These are phyloP conservation scores for Ascochyta koolunga DNA, from an alignment of 2,329 filamentous ascomycete species.

Conservation along the genomic window DNA sequence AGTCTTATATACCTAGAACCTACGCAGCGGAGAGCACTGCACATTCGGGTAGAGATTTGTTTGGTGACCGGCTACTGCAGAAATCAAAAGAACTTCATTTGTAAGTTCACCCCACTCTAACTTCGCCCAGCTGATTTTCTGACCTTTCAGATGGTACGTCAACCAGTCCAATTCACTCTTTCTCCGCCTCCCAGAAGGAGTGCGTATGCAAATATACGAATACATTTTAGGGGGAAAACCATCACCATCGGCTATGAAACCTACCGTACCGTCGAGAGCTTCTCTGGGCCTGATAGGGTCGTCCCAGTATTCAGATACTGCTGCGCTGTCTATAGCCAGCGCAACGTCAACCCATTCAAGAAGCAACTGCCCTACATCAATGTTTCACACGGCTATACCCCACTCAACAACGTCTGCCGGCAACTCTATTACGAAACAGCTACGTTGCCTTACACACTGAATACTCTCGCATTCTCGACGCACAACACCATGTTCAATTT, in stretches of 20 bases:
- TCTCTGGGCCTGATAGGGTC: background rate
- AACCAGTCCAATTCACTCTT: slow-evolving; percentile 36
- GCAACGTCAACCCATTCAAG: slow-evolving; percentile 18
- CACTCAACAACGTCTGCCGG: slow-evolving; percentile 35
- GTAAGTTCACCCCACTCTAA: slow-evolving; percentile 15
- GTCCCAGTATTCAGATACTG: slow-evolving; percentile 31
- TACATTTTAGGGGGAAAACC: slow-evolving; percentile 30
- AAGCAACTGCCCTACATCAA: slow-evolving; percentile 10
- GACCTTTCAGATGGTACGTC: slow-evolving; percentile 22
- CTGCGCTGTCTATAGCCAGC: slow-evolving; percentile 22
- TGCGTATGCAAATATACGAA: slow-evolving; percentile 31
- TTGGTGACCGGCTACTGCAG: slow-evolving; percentile 11
- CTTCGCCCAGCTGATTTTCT: background rate
- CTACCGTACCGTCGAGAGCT: slow-evolving; percentile 17
- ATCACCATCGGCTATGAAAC: slow-evolving; percentile 34
- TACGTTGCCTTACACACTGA: slow-evolving; percentile 32
- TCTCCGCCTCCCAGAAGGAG: slow-evolving; percentile 30
- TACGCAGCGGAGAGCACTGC: slow-evolving; percentile 19
- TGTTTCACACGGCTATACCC: slow-evolving; percentile 17
- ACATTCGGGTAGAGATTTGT: slow-evolving; percentile 17
- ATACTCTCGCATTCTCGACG: slow-evolving; percentile 29
- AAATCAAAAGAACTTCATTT: slow-evolving; percentile 19
- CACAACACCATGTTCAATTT: slow-evolving; percentile 38
- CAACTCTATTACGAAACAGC: slow-evolving; percentile 41
- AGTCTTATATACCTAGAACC: slow-evolving; percentile 18